Conservation (phyloP, 148 eudicot species). For the Fagopyrum homotropicum region DNA sequence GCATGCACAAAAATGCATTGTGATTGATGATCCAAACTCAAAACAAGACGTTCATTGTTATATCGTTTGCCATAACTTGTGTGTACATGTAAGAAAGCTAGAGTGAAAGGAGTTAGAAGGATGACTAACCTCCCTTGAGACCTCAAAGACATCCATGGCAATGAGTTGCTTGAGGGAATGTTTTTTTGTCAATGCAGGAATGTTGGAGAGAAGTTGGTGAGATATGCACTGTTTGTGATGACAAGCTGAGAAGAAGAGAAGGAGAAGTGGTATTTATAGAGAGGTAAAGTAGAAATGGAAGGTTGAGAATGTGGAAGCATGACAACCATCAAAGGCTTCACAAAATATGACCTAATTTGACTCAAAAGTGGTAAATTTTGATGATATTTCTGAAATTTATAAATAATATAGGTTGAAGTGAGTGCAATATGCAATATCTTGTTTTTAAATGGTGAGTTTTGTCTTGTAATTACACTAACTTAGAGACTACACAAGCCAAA, state of each 20-base stretch:
- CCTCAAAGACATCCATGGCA: constrained; percentile 5
- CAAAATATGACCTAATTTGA: not conserved
- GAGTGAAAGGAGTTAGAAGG: not conserved
- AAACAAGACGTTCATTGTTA: not conserved
- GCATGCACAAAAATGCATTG: not conserved
- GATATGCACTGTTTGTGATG: not conserved
- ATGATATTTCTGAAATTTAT: not conserved
- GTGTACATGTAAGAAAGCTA: not conserved
- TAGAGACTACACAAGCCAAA: not conserved
- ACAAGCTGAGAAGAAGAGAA: not conserved
- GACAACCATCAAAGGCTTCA: not conserved
- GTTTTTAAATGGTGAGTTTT: not conserved
- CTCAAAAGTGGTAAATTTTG: not conserved
- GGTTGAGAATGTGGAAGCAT: not conserved
- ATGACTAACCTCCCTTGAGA: not conserved
- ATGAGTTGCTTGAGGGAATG: not conserved
- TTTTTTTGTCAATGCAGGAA: not conserved
- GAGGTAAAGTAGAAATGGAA: no score
- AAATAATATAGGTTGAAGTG: not conserved
- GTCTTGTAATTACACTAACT: not conserved
- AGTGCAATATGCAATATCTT: no score
- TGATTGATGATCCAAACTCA: not conserved
- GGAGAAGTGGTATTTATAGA: not conserved
- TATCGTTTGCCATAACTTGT: not conserved
- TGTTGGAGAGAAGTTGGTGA: not conserved